A percentile compares a stretch with the other conserved stretches of the same genome.
phyloP scores from a whole-genome alignment of 495 filamentous ascomycete genomes.

The Trichoderma gamsii region DNA sequence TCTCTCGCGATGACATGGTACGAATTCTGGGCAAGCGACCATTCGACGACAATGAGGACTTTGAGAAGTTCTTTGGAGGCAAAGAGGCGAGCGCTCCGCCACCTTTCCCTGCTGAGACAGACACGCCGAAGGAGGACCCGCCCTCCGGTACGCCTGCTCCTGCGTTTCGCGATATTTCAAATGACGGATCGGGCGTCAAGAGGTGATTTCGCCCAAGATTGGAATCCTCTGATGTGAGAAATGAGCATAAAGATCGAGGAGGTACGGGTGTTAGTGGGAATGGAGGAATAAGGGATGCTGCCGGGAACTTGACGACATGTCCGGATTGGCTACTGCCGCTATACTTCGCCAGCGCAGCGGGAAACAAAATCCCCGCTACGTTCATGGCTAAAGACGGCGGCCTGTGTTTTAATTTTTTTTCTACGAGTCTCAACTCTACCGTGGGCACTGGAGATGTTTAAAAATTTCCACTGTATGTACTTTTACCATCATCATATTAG shows the following conservation, averaged over 20 bases:
- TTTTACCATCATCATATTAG: constrained; percentile 9
- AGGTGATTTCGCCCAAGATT: constrained; percentile 17
- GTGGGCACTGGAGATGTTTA: not conserved
- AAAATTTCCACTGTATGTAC: not conserved
- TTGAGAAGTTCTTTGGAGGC: constrained; percentile 83
- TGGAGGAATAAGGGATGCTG: not conserved
- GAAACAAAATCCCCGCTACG: not conserved
- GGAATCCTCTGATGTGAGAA: too few species aligned
- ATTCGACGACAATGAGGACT: constrained; percentile 79
- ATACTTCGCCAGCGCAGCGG: not conserved
- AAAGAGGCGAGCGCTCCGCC: constrained; percentile 48
- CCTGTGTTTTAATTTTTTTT: constrained; percentile 3
- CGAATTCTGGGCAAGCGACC: constrained; percentile 75
- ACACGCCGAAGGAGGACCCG: constrained; percentile 26
- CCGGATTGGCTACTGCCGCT: constrained; percentile 1
- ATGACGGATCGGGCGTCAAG: constrained; percentile 18
- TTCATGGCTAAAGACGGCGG: not conserved
- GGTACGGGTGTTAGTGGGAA: too few species aligned
- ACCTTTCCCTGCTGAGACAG: constrained; percentile 45
- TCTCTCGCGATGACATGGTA: constrained; percentile 85
- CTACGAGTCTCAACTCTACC: constrained; percentile 12
- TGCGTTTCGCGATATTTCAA: constrained; percentile 21
- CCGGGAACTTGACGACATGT: not conserved
- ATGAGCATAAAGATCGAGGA: too few species aligned
- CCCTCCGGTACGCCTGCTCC: constrained; percentile 23